A percentile compares a stretch with the other conserved stretches of the same genome.
These are phyloP conservation scores for Rhizomucor miehei DNA, from an alignment of 371 early-diverging fungal genomes.

Conservation along the genomic window DNA sequence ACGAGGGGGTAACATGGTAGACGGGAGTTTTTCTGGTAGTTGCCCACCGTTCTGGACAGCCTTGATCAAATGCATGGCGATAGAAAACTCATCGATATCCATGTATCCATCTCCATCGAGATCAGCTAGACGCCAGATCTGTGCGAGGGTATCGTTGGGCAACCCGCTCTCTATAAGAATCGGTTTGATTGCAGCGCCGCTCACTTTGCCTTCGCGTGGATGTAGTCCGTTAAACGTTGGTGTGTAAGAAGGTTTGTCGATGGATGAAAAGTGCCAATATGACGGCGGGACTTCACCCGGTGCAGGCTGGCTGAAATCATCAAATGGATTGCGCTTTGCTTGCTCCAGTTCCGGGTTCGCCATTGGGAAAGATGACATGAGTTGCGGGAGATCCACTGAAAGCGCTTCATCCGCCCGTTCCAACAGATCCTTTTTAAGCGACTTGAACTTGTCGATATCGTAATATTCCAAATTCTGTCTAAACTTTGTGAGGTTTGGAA, in stretches of 20 bases:
- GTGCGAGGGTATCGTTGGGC: constrained; percentile 54
- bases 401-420: constrained; percentile 60
- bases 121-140: constrained; percentile 70
- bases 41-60: constrained; percentile 52
- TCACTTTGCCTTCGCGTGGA: constrained; percentile 62
- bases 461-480: constrained; percentile 53
- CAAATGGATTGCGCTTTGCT: constrained; percentile 55
- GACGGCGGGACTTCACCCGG: constrained; percentile 46
- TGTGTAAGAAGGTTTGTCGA: constrained; percentile 47
- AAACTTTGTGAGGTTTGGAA: constrained; percentile 60
- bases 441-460: constrained; percentile 70
- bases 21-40: constrained; percentile 52
- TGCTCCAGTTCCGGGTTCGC: constrained; percentile 47
- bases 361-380: constrained; percentile 66
- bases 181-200: constrained; percentile 58
- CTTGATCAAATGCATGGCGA: constrained; percentile 65
- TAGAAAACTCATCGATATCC: constrained; percentile 67
- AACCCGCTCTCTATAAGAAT: constrained; percentile 62
- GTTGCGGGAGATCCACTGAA: constrained; percentile 55
- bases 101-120: constrained; percentile 71
- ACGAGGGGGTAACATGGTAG: constrained; percentile 44
- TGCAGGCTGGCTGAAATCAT: constrained; percentile 15
- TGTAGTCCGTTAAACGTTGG: constrained; percentile 46
- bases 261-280: constrained; percentile 58
- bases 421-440: constrained; percentile 60